Base-by-base conservation (phyloP, 2,329 filamentous ascomycete genomes). In the Diaporthe sp. region DNA sequence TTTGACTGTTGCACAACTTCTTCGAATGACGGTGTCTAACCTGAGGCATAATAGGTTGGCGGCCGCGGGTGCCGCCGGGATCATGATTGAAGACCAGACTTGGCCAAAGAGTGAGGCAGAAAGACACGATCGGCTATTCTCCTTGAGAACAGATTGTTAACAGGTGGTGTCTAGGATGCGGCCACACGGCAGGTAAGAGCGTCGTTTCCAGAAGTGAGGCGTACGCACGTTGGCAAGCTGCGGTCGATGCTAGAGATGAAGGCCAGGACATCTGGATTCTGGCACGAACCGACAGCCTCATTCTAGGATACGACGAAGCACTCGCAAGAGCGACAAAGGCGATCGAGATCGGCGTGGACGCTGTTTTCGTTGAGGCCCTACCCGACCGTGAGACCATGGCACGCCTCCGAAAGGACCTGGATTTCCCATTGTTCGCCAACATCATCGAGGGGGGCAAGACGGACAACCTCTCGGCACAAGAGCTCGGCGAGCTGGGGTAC, bases 401-500 rank as follows among this genome's bases (percentile, higher is more conserved):
- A 15, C 58, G 37, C 8, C 58, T 61, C 5, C 17, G 58, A 37
- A 61, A 42, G 58, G 58, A 61, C 13, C 37, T 61, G 13, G 58
- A 61, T 13, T 61, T 61, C 37, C 58, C 58, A 6, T 2, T 42
- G 37, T 28, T 61, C 12, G 58, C 58, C 1, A 61, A 61, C 58
- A 61, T 61, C 58, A 61, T 61, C 58, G 37, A 61, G 58, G 58
- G 58, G 10, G 58, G 58, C 37, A 61, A 61, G 58, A 61, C 58
- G 37, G 58, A 61, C 22, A 61, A 42, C n/a, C 58, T 61, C 37
- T 61, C 58, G 4, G 58, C 58, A 3, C 8, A 61, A 1, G 58
- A 61, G 58, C 34, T 61, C 22, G 58, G 58, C 22, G 22, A 42
- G 58, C n/a, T 61, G 1, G 58, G 58, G 22, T 61, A 61, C 37